phyloP scores from a whole-genome alignment of 805 yeast genomes.

The Saccharomycopsis sp. region DNA sequence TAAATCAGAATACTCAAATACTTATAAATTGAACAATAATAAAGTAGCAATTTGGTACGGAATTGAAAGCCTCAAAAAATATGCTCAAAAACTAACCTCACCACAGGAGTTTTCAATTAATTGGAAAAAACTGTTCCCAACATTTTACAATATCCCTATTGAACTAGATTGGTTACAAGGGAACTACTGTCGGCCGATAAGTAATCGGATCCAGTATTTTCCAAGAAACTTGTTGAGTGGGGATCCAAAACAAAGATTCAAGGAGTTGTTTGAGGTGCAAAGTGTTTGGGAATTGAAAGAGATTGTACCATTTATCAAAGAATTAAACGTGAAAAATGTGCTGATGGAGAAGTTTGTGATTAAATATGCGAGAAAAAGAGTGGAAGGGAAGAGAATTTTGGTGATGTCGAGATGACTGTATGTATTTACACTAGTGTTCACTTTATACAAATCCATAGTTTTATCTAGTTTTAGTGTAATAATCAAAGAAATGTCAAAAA shows the following conservation, averaged over 20 bases:
- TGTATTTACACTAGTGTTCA: too few relatives aligned
- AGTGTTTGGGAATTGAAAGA: constrained; percentile 52
- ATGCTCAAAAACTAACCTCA: constrained; percentile 25
- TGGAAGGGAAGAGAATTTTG: constrained; percentile 31
- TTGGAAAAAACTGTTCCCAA: constrained; percentile 56
- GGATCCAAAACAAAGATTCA: constrained; percentile 40
- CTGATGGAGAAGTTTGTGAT: constrained; percentile 49
- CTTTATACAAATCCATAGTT: too few relatives aligned
- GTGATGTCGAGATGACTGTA: constrained; percentile 24
- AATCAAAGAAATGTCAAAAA: too few relatives aligned
- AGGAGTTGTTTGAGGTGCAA: constrained; percentile 42
- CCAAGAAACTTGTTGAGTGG: constrained; percentile 37
- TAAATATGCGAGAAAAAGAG: constrained; percentile 50
- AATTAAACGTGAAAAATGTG: constrained; percentile 36
- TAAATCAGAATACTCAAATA: constrained; percentile 28
- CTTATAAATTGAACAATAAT: constrained; percentile 31
- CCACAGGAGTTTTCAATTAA: constrained; percentile 49
- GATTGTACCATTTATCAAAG: constrained; percentile 51
- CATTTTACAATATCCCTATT: constrained; percentile 48
- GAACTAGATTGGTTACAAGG: constrained; percentile 48
- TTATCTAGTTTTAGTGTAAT: too few relatives aligned
- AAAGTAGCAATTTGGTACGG: constrained; percentile 57
- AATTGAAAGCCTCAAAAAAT: constrained; percentile 33
- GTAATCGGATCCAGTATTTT: constrained; percentile 41
- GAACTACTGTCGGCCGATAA: constrained; percentile 36